These are phyloP conservation scores for Trichopus zeylanicus DNA, from an alignment of 116 monocot species.

Conservation along the genomic window DNA sequence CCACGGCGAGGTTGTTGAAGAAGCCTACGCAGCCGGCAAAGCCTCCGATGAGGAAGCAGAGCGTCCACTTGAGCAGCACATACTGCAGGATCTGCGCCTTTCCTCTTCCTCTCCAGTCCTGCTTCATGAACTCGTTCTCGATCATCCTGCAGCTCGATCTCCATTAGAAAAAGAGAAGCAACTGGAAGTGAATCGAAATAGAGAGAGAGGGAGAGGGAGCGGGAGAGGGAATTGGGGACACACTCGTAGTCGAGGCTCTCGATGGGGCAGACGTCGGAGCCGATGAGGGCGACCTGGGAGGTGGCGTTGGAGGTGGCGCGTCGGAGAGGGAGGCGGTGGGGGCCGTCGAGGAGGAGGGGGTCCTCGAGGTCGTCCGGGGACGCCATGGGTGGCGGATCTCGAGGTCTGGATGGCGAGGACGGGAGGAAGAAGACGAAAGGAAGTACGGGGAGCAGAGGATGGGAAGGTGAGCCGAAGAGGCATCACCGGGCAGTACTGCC, in stretches of 20 bases:
- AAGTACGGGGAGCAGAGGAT: too few species aligned
- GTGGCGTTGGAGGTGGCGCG: slow-evolving; percentile 43
- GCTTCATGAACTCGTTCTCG: slow-evolving; percentile 68
- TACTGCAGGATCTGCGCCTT: slow-evolving; percentile 40
- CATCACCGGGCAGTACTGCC: too few species aligned
- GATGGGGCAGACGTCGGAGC: slow-evolving; percentile 70
- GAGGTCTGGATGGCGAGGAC: too few species aligned
- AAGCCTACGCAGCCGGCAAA: slow-evolving; percentile 48
- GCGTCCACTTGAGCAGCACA: slow-evolving; percentile 73
- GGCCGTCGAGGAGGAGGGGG: not conserved
- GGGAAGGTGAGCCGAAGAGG: too few species aligned
- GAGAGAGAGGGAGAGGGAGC: not conserved
- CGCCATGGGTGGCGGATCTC: too few species aligned
- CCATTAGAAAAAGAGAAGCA: not conserved
- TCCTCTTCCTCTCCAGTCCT: slow-evolving; percentile 64
- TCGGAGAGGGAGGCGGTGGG: slow-evolving; percentile 23
- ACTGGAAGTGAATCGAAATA: not conserved
- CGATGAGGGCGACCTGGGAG: slow-evolving; percentile 81
- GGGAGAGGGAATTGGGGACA: not conserved
- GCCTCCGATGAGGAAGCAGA: slow-evolving; percentile 68
- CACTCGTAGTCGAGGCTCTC: slow-evolving; percentile 98
- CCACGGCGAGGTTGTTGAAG: slow-evolving; percentile 82
- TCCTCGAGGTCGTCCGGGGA: not conserved
- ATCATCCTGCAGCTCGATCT: slow-evolving; percentile 31
- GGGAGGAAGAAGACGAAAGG: too few species aligned